A percentile compares a stretch with the other conserved stretches of the same genome.
These are phyloP conservation scores for Phyllosticta capitalensis DNA, from an alignment of 2,329 filamentous ascomycete species.

Conservation along the genomic window DNA sequence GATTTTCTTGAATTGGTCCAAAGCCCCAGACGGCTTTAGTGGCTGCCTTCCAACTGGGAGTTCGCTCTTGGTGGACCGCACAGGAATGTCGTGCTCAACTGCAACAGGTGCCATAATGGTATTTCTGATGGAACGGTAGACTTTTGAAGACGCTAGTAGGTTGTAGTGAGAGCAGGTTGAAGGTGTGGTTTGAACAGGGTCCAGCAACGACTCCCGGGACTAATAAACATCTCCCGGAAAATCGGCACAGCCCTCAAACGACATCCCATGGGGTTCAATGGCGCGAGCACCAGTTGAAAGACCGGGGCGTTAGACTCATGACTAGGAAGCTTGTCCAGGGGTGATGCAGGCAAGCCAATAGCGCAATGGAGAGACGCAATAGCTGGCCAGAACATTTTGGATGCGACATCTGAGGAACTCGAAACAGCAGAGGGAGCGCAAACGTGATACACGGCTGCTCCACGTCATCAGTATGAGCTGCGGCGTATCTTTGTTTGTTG, in stretches of 20 bases:
- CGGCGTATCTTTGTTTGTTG: not conserved
- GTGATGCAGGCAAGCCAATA: not conserved
- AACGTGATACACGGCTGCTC: not conserved
- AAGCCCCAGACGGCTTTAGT: slow-evolving; percentile 40
- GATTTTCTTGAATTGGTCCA: slow-evolving; percentile 45
- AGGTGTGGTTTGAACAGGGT: not conserved
- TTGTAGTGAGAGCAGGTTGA: not conserved
- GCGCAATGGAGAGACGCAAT: not conserved
- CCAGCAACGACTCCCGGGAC: not conserved
- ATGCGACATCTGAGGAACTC: not conserved
- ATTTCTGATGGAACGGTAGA: not conserved
- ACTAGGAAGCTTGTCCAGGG: not conserved
- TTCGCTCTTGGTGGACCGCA: not conserved
- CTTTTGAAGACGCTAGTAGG: not conserved
- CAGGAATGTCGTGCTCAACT: slow-evolving; percentile 8
- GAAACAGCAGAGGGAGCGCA: not conserved
- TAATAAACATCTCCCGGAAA: not conserved
- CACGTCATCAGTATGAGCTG: not conserved
- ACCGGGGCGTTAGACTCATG: not conserved
- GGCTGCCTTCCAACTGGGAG: slow-evolving; percentile 23
- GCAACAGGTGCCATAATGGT: slow-evolving; percentile 7
- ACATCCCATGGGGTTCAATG: not conserved
- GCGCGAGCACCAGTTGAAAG: not conserved
- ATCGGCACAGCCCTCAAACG: not conserved
- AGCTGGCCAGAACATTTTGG: not conserved